These are phyloP conservation scores for Eutrema heterophyllum DNA, from an alignment of 345 rosid species.

Conservation along the genomic window DNA sequence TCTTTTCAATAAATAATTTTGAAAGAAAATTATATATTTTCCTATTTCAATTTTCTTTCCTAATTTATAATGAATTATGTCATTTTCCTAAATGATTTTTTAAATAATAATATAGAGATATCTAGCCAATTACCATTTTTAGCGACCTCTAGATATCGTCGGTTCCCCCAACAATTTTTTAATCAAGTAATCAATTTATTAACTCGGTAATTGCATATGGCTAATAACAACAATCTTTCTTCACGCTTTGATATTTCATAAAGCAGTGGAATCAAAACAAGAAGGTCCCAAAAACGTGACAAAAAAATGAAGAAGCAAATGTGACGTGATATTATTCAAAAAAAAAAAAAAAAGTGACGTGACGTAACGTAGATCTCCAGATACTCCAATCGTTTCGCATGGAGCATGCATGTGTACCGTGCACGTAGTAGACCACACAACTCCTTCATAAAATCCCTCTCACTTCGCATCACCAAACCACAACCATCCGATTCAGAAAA, in stretches of 20 bases:
- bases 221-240: not conserved
- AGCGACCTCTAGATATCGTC: not conserved
- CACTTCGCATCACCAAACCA: constrained; percentile 16
- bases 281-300: constrained; percentile 26
- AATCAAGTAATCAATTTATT: not conserved
- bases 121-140: not conserved
- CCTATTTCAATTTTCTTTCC: too few species aligned
- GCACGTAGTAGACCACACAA: constrained; percentile 25
- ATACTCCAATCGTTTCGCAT: constrained; percentile 29
- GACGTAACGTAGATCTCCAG: constrained; percentile 20
- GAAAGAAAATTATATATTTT: too few species aligned
- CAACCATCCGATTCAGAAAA: constrained; percentile 9
- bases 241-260: not conserved
- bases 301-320: not conserved
- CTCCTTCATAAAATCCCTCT: constrained; percentile 23
- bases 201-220: not conserved
- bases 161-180: not conserved
- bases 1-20: too few species aligned
- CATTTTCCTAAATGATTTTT: too few species aligned
- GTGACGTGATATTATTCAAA: constrained; percentile 1
- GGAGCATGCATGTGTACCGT: constrained; percentile 21
- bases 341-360: not conserved
- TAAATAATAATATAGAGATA: too few species aligned
- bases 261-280: not conserved
- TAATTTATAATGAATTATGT: too few species aligned